phyloP scores from a whole-genome alignment of 345 rosid genomes.

The Hibiscus syriacus region DNA sequence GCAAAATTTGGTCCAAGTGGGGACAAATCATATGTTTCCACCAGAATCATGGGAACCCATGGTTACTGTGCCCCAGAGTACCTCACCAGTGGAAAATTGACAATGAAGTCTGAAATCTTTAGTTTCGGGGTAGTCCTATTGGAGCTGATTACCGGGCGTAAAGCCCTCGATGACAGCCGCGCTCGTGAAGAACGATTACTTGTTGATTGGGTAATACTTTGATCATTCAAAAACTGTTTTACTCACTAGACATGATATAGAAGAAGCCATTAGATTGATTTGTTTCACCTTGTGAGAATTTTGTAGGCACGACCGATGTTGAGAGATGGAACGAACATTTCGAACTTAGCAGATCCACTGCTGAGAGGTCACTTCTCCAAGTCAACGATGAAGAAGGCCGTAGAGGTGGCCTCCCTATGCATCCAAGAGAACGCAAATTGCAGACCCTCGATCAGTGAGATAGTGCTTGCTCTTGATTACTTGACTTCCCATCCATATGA shows the following conservation, averaged over 20 bases:
- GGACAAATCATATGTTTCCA: constrained; percentile 53
- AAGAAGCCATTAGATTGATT: too few species aligned
- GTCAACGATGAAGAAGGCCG: constrained; percentile 28
- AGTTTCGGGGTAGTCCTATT: constrained; percentile 63
- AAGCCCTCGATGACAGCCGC: constrained; percentile 26
- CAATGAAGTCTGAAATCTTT: constrained; percentile 55
- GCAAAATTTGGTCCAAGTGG: constrained; percentile 62
- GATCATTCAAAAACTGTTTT: background rate
- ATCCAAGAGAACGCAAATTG: constrained; percentile 30
- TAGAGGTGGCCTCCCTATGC: constrained; percentile 52
- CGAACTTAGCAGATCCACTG: constrained; percentile 42
- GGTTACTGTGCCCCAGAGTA: constrained; percentile 84
- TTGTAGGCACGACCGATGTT: constrained; percentile 32
- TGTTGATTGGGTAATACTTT: constrained; percentile 47
- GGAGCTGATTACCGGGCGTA: constrained; percentile 60
- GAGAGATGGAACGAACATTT: constrained; percentile 15
- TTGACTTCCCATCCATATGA: constrained; percentile 25
- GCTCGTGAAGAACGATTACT: constrained; percentile 27
- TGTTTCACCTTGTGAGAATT: background rate
- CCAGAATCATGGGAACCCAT: constrained; percentile 63
- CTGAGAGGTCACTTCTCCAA: constrained; percentile 29
- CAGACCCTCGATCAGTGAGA: constrained; percentile 47
- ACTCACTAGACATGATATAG: background rate
- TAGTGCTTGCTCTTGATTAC: constrained; percentile 41
- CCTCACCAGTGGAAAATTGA: constrained; percentile 43